phyloP scores from a whole-genome alignment of 108 stramenopile species.

The Nannochloropsis salina region DNA sequence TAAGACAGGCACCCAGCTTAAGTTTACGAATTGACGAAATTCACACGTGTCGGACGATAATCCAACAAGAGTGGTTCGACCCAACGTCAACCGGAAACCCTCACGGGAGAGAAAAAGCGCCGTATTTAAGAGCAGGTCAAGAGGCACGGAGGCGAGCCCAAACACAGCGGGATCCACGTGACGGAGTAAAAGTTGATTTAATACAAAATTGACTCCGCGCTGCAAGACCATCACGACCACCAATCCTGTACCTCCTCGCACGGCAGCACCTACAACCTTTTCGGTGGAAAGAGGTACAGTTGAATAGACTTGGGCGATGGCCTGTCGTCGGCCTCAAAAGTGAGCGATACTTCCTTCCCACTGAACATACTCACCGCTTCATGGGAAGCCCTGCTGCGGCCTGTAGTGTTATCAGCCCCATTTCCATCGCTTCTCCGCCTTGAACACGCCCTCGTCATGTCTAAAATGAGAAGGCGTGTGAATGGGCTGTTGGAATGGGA shows the following conservation, averaged over 20 bases:
- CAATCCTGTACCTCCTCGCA: background rate
- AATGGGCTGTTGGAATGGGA: too few species aligned
- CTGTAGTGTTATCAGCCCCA: background rate
- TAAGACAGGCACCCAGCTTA: conserved; percentile 34
- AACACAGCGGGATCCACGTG: background rate
- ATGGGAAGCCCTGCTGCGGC: background rate
- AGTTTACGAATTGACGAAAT: conserved; percentile 36
- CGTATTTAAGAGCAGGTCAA: conserved; percentile 52
- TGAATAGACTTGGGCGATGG: conserved; percentile 1
- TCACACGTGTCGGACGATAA: background rate
- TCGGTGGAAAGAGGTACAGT: background rate
- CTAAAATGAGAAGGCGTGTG: too few species aligned
- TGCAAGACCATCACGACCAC: background rate
- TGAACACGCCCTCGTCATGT: background rate
- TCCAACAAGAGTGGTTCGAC: conserved; percentile 22
- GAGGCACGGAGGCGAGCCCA: conserved; percentile 34
- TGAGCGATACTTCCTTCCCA: background rate
- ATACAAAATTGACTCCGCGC: background rate
- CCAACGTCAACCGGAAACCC: conserved; percentile 47
- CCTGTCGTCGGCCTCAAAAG: background rate
- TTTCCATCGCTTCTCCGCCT: background rate
- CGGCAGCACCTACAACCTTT: background rate
- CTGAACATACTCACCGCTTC: background rate
- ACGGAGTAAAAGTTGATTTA: background rate
- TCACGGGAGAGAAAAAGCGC: conserved; percentile 51